Base-by-base conservation (phyloP, 768 basidiomycete species). In the Pleurotus ostreatus region DNA sequence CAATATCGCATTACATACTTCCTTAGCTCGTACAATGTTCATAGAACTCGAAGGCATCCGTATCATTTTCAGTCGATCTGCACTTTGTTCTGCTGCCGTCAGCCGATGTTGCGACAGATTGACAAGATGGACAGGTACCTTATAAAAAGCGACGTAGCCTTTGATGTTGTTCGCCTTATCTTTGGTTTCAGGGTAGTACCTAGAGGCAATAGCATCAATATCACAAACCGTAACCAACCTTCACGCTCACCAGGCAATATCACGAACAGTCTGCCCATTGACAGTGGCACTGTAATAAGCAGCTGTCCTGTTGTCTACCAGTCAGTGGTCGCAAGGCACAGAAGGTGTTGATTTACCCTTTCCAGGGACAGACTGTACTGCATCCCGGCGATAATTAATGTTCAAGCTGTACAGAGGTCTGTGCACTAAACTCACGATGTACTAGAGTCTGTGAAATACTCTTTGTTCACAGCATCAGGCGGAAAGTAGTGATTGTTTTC, bases 401-500 rank as follows among this genome's bases (percentile, higher is more conserved):
- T 39, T 47, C 22, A 30, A 6, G 5, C 1, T 5, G 20, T 9
- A 13, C 5, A 20, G 2, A 2, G 13, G 6, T 22, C 22, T 13
- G 57, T 60, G 40, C 56, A n/a, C 12, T 53, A 18, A 41, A 68
- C 72, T 69, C 55, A 85, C 84, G 68, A 72, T 0, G 84, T 87
- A 37, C 70, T 60, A 1, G 89, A 90, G 16, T 71, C 65, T 13
- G 57, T 72, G 59, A 90, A 75, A 11, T 75, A 59, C 3, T 72
- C 66, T 41, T 67, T 72, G 40, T 77, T 71, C 22, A 91, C 70
- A 1, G 78, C 70, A 1, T 72, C 66, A 0, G 83, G 82, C 3
- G 89, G 87, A 65, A 91, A 91, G 70, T 90, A 90, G 59, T 87
- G 81, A 60, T 87, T 89, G 11, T 78, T 79, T 61, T 89, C 86